Base-by-base conservation (phyloP, 78 protist species). In the Chrysochromulina parva region DNA sequence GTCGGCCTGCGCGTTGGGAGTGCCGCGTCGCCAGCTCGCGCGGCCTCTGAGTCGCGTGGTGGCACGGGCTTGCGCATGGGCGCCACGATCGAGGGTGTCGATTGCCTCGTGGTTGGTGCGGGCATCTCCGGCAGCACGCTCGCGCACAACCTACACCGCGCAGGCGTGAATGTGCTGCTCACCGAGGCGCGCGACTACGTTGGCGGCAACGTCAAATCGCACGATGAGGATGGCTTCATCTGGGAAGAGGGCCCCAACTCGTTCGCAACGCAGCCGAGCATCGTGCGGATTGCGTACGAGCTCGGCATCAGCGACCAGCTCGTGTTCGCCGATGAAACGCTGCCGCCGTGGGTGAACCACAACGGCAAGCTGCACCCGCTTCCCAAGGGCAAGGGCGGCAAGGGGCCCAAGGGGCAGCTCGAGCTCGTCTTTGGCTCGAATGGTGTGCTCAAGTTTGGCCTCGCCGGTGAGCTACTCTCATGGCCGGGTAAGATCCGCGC, bases 221-320 rank as follows among this genome's bases (percentile, higher is more conserved):
- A 22, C 26, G 9, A n/a, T 16, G 50, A 73, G 52, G 91, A 58
- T 50, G 91, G 76, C 48, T 85, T 55, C 58, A 1, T 60, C 59
- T 85, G 74, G 69, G 69, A 85, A 58, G 89, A 47, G 48, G 91
- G 91, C 22, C 91, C 91, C 54, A 88, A 88, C 85, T 28, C 86
- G 20, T 88, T 88, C 62, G 52, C 14, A 0, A 9, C 90, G 53
- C 24, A 24, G 76, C 91, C 69, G 6, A 10, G 62, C 48, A 17
- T 53, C 57, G 10, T 14, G 26, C 59, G 80, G 86, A 69, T 73
- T 48, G 3, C 57, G 38, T 47, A 50, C 47, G 86, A 53, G 85
- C 85, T 73, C 52, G 86, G 86, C 86, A 53, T 88, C 24, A 50
- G 16, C 48, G 86, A 88, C 59, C 19, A 88, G 85, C 71, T 88